These are phyloP conservation scores for Pichia occidentalis DNA, from an alignment of 805 yeast species.

Conservation along the genomic window DNA sequence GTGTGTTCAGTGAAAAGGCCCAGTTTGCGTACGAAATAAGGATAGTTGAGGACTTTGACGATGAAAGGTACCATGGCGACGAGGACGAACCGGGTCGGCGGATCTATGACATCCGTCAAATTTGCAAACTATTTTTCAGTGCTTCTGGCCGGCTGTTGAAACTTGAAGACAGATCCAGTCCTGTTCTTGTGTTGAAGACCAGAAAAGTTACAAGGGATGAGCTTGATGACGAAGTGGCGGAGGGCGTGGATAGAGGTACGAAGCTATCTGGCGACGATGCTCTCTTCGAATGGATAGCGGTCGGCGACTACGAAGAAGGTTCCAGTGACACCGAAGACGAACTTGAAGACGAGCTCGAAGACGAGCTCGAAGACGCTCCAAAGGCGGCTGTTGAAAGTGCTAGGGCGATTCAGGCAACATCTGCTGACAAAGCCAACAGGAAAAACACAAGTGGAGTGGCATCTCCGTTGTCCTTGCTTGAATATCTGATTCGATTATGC, in stretches of 20 bases:
- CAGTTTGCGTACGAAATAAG: conserved; percentile 39
- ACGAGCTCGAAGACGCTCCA: conserved; percentile 20
- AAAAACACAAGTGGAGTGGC: conserved; percentile 1
- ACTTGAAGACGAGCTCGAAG: conserved; percentile 25
- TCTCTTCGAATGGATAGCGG: conserved; percentile 43
- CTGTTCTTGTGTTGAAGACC: conserved; percentile 60
- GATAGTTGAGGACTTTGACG: conserved; percentile 56
- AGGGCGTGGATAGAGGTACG: conserved; percentile 10
- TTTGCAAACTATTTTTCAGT: conserved; percentile 55
- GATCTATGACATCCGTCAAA: conserved; percentile 32
- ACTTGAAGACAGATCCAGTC: conserved; percentile 53
- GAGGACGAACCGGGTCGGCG: conserved; percentile 35
- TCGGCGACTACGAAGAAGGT: conserved; percentile 36
- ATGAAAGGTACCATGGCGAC: conserved; percentile 66
- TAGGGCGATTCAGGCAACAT: too few relatives aligned
- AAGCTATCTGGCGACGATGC: conserved; percentile 13
- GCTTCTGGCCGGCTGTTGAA: conserved; percentile 62
- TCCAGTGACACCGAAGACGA: conserved; percentile 17
- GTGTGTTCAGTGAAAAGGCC: conserved; percentile 19
- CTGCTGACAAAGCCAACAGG: too few relatives aligned
- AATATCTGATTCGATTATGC: conserved; percentile 53
- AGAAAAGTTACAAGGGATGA: conserved; percentile 19
- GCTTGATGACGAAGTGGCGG: conserved; percentile 9
- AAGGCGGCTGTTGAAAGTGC: too few relatives aligned
- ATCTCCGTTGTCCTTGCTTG: conserved; percentile 46